Base-by-base conservation (phyloP, 768 basidiomycete genomes). In the Ephemerocybe angulata region DNA sequence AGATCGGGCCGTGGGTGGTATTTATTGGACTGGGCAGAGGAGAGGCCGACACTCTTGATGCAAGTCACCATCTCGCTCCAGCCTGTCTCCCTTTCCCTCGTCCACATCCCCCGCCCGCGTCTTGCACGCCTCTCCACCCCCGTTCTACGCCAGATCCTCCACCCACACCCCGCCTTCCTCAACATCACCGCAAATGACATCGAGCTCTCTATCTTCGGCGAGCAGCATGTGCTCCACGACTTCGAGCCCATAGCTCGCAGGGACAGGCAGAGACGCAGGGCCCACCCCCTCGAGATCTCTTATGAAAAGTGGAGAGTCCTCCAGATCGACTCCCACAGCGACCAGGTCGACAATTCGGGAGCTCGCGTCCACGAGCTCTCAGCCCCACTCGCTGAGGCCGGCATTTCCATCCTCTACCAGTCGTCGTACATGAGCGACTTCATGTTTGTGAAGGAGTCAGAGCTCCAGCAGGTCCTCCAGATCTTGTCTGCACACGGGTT, bases 371-470 rank as follows among this genome's bases (percentile, higher is more conserved):
- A 84, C 57, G 87, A 90, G 63, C 74, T 92, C 29, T 90, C 90
- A 21, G 84, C 86, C 15, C 87, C 85, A 29, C 72, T 92, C 19
- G 87, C 88, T 11, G 84, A 82, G 12, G 86, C 85, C 33, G 87
- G 87, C 2, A 89, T 92, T 33, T 88, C 86, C 29, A 91, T 92
- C 47, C 72, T 91, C 13, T 92, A 91, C 67, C 87, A 89, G 64
- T 88, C 87, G 4, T 88, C 88, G 2, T 90, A 91, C 67, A 84
- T 82, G 80, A 85, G 87, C 61, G 89, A 91, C 67, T 90, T 87
- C 64, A 87, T 91, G 54, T 84, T 91, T 59, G 88, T 89, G 44
- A 87, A 87, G 66, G 81, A 87, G 62, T 72, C 77, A 30, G 79
- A 84, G 38, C 70, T 90, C 1, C 74, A 79, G 49, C 81, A 87